Conservation (phyloP, 768 basidiomycete genomes). For the Peribolospora kevripleyi region DNA sequence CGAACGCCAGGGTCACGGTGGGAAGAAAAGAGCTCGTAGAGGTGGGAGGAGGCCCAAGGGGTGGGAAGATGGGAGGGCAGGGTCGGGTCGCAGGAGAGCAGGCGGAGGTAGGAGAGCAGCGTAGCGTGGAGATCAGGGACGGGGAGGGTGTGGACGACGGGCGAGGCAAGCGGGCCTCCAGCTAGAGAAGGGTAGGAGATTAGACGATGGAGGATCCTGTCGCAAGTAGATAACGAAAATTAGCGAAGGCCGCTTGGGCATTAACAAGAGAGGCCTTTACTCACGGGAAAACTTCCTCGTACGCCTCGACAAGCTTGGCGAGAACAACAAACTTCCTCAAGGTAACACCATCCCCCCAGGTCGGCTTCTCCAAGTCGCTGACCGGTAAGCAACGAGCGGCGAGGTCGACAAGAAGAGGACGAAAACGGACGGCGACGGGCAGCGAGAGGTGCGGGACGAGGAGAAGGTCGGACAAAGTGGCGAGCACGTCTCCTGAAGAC, state of each 20-base stretch:
- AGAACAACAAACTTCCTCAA: constrained; percentile 16
- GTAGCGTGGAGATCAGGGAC: not conserved
- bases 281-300: constrained; percentile 19
- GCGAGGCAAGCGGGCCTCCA: not conserved
- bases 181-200: not conserved
- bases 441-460: constrained; percentile 38
- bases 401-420: constrained; percentile 55
- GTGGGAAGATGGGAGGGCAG: not conserved
- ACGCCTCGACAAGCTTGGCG: constrained; percentile 13
- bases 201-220: constrained; percentile 5
- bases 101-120: constrained; percentile 3
- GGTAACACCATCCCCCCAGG: constrained; percentile 2
- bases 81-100: constrained; percentile 4
- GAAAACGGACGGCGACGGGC: constrained; percentile 37
- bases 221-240: constrained; percentile 8
- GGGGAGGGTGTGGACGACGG: not conserved
- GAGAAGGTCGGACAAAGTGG: constrained; percentile 36
- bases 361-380: constrained; percentile 18
- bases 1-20: constrained; percentile 12
- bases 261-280: constrained; percentile 2
- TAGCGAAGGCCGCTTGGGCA: not conserved
- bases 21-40: constrained; percentile 6
- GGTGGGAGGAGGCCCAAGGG: constrained; percentile 7
- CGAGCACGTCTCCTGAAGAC: constrained; percentile 21
- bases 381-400: constrained; percentile 58